Conservation (phyloP, 2,329 filamentous ascomycete species). For the Paramyrothecium roridum region DNA sequence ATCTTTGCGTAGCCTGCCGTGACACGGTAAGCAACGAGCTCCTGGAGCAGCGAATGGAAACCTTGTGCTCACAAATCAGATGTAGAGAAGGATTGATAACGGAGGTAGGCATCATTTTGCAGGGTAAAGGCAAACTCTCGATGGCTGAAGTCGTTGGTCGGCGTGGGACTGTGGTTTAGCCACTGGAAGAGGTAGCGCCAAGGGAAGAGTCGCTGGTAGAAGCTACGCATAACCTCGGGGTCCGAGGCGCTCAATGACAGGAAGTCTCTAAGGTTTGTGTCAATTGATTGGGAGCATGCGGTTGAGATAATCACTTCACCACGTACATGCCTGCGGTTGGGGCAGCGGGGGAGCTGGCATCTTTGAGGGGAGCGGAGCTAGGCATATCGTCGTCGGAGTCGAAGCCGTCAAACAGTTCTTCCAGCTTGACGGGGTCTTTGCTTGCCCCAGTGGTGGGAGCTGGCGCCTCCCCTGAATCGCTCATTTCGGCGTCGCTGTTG, state of each 20-base stretch:
- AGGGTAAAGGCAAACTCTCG: conserved; percentile 96
- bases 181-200: conserved; percentile 95
- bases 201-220: conserved; percentile 93
- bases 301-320: no score
- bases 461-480: conserved; percentile 23
- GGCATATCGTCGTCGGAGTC: conserved; percentile 62
- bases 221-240: conserved; percentile 83
- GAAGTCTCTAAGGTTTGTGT: conserved; percentile 21
- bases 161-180: conserved; percentile 89
- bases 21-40: not conserved
- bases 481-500: conserved; percentile 39
- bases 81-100: conserved; percentile 72
- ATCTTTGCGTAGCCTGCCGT: conserved; percentile 75
- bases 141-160: conserved; percentile 84
- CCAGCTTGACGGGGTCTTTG: conserved; percentile 50
- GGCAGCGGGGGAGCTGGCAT: conserved; percentile 36
- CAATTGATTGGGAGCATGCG: conserved; percentile 23
- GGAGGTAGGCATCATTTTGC: conserved; percentile 86
- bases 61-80: conserved; percentile 44
- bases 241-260: conserved; percentile 56
- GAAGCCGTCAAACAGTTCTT: conserved; percentile 56
- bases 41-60: not conserved
- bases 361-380: conserved; percentile 41
- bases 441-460: conserved; percentile 14
- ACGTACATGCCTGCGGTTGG: conserved; percentile 6